Evolutionary conservation across 2,329 filamentous ascomycete species (phyloP), one percentile per base, ranked within the genome.

Genomic region (Cladophialophora immunda): DNA sequence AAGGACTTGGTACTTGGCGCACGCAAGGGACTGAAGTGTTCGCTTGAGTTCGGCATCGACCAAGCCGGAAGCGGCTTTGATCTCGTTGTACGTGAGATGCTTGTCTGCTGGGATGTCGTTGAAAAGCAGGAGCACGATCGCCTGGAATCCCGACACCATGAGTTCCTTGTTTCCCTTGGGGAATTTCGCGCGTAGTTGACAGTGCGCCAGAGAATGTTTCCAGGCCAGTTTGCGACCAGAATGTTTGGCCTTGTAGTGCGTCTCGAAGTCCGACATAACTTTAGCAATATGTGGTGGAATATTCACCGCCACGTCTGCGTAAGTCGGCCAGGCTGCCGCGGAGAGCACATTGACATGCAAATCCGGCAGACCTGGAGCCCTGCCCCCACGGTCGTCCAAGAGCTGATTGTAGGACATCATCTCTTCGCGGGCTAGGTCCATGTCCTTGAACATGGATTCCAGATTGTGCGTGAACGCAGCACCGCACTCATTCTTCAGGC

Each of bases 401-500:
- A 93, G 78, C 79, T 85, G 82, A 78, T 91, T 95, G 81, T 97
- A 99, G 0, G 91, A 88, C n/a, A 86, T 81, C 90, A 98, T 97
- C 76, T 98, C 94, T 73, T 98, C 95, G 68, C 91, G 91, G 13
- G 92, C 92, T 22, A 97, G 85, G 76, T 97, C 94, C 78, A 98
- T 93, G 75, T 99, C 95, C 78, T 97, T 97, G 83, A 99, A 99
- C 95, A 99, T 99, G 69, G 94, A 92, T 79, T 99, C 96, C 0
- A 99, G 84, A 75, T 99, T 99, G 76, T 97, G 94, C 0, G 95
- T 99, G 77, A 99, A 98, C 73, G 88, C 92, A 15, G 92, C 91
- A 45, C 95, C 95, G 76, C 95, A 99, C 82, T 99, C 95, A 72
- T 89, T 91, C 80, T 95, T 94, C 30, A 99, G 84, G 72, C 96